These are phyloP conservation scores for Sabuloglossum arenarium DNA, from an alignment of 495 filamentous ascomycete genomes.

Conservation along the genomic window DNA sequence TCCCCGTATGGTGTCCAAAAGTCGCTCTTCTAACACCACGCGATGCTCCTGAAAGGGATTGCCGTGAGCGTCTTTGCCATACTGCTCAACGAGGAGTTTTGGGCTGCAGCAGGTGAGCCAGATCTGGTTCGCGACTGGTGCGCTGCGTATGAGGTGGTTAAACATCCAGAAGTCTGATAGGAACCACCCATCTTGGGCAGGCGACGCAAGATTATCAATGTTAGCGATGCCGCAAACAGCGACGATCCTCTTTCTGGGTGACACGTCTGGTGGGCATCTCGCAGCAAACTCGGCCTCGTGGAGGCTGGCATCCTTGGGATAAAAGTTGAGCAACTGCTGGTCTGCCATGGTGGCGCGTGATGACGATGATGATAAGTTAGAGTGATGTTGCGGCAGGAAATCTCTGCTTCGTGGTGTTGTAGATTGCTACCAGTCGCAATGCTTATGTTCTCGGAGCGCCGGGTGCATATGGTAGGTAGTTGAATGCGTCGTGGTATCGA, in stretches of 20 bases:
- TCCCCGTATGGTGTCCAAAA: constrained; percentile 6
- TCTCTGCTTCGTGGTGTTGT: too few species aligned
- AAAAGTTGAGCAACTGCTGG: neutral
- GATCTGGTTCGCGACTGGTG: constrained; percentile 9
- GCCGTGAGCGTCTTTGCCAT: constrained; percentile 11
- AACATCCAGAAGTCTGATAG: constrained; percentile 14
- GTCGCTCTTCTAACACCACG: constrained; percentile 10
- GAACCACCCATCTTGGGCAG: constrained; percentile 12
- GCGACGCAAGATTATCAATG: neutral
- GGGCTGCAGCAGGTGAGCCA: constrained; percentile 12
- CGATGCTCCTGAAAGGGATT: constrained; percentile 10
- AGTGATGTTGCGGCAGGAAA: neutral
- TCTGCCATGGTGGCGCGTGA: neutral
- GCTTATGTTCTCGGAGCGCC: too few species aligned
- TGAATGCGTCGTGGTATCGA: too few species aligned
- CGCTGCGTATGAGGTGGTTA: constrained; percentile 11
- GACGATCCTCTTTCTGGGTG: constrained; percentile 10
- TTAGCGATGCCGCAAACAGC: constrained; percentile 11
- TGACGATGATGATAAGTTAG: too few species aligned
- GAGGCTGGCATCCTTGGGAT: neutral
- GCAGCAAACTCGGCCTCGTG: neutral
- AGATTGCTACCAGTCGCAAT: too few species aligned
- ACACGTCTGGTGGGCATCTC: constrained; percentile 3
- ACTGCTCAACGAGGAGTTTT: constrained; percentile 8
- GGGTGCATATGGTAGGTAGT: too few species aligned